Evolutionary conservation across 768 basidiomycete genomes (phyloP), one percentile per base, ranked within the genome.

Genomic region (Boletus reticulatus): DNA sequence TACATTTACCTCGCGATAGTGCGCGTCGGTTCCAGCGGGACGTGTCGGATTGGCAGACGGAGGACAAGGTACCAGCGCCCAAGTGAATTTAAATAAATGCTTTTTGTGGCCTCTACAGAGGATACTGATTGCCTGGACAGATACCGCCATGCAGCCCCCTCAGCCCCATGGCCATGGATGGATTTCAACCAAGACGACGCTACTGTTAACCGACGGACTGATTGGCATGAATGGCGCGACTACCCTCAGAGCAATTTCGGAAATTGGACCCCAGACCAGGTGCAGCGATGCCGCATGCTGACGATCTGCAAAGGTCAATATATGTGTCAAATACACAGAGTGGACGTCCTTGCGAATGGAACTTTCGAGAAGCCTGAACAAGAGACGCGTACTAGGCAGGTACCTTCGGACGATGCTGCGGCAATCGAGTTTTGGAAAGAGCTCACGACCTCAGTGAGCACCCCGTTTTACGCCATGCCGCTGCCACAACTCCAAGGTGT

Each of bases 241-340:
- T 84, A 84, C 59, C 82, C 83, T 0, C 77, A 81, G 55, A 76
- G 77, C 1, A 67, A 76, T 13, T 85, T 80, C 56, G 79, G 79
- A 12, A 85, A 83, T 55, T 84, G 84, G 84, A 82, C 80, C 0
- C 64, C 63, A 7, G 65, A 64, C 14, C 83, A 84, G 48, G 72
- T 77, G 19, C 0, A 38, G 0, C 63, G 69, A 45, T 75, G 74
- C 43, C 59, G 64, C 50, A 76, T 79, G 70, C 39, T 66, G 51
- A 52, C 49, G 24, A 71, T 58, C 11, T 67, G 59, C 38, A 19
- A 52, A 12, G 50, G 53, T 13, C 31, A 55, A 36, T 53, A 60
- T 1, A 4, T 7, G 16, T 72, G 62, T 43, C 24, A 36, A 4
- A 58, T 71, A 48, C 60, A 71, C 48, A 61, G 45, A 36, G 58